phyloP scores from a whole-genome alignment of 2,329 filamentous ascomycete genomes.

The Aspergillus piperis region DNA sequence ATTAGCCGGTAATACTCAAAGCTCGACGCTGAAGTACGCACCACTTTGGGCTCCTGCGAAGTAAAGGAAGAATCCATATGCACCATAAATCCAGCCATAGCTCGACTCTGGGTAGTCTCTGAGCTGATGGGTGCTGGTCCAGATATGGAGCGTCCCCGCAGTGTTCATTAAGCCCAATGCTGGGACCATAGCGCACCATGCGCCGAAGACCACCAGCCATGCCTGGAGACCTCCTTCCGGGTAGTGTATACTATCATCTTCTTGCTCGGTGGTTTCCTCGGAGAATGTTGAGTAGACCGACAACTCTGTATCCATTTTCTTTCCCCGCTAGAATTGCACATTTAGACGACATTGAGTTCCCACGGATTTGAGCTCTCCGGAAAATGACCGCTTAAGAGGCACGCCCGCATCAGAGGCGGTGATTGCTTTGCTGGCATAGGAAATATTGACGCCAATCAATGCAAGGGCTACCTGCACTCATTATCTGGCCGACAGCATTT shows the following conservation, averaged over 20 bases:
- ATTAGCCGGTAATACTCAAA: neutral
- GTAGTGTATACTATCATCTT: neutral
- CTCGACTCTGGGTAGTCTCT: constrained; percentile 33
- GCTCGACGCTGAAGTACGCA: neutral
- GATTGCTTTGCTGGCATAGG: constrained; percentile 5
- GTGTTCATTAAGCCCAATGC: constrained; percentile 46
- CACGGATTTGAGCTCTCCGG: no score
- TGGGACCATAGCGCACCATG: constrained; percentile 40
- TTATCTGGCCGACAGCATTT: neutral
- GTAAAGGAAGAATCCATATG: constrained; percentile 44
- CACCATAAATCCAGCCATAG: constrained; percentile 47
- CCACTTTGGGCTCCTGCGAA: constrained; percentile 29
- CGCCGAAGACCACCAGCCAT: constrained; percentile 48
- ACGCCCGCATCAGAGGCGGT: neutral
- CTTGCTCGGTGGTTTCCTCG: neutral
- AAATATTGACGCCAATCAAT: neutral
- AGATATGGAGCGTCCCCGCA: constrained; percentile 43
- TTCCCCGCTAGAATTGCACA: no score
- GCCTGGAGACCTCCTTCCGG: constrained; percentile 47
- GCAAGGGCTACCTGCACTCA: constrained; percentile 8
- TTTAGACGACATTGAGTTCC: no score
- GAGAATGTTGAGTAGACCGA: neutral
- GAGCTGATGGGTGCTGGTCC: constrained; percentile 41
- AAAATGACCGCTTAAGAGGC: neutral
- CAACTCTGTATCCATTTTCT: neutral